Conservation (phyloP, 2,329 filamentous ascomycete species). For the Diaporthe sp. region DNA sequence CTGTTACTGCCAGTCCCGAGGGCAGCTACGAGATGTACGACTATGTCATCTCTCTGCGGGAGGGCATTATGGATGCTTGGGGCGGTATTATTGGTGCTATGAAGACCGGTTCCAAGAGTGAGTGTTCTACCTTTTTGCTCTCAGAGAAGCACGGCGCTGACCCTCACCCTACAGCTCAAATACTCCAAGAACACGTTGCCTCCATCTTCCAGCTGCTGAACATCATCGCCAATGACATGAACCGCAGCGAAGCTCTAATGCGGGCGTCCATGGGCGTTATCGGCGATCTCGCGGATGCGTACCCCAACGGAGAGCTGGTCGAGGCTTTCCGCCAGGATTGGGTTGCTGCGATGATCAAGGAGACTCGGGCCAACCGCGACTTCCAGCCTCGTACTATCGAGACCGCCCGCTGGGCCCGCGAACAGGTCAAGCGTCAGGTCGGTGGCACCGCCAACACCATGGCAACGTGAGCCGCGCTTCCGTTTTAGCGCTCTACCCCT, state of each 20-base stretch:
- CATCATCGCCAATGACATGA: constrained; percentile 83
- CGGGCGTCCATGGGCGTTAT: constrained; percentile 97
- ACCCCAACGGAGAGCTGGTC: constrained; percentile 89
- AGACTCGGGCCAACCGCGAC: constrained; percentile 90
- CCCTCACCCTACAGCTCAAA: constrained; percentile 66
- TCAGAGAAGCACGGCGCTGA: constrained; percentile 46
- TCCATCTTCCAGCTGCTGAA: constrained; percentile 91
- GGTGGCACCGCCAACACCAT: constrained; percentile 67
- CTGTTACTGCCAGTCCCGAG: constrained; percentile 83
- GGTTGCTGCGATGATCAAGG: constrained; percentile 90
- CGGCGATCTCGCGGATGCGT: constrained; percentile 94
- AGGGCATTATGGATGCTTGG: constrained; percentile 99
- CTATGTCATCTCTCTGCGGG: constrained; percentile 93
- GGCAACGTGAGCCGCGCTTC: constrained; percentile 57
- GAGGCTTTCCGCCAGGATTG: constrained; percentile 91
- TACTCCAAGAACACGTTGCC: constrained; percentile 83
- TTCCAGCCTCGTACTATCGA: constrained; percentile 89
- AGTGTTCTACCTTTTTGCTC: constrained; percentile 50
- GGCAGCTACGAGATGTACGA: constrained; percentile 96
- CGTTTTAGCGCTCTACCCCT: constrained; percentile 25
- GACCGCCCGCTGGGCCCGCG: constrained; percentile 96
- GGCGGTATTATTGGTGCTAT: constrained; percentile 96
- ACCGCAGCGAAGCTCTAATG: constrained; percentile 92
- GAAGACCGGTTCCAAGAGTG: constrained; percentile 85
- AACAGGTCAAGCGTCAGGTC: constrained; percentile 95